Evolutionary conservation across 352 stramenopile genomes (phyloP).

Genomic region (Paralagenidium karlingii): DNA sequence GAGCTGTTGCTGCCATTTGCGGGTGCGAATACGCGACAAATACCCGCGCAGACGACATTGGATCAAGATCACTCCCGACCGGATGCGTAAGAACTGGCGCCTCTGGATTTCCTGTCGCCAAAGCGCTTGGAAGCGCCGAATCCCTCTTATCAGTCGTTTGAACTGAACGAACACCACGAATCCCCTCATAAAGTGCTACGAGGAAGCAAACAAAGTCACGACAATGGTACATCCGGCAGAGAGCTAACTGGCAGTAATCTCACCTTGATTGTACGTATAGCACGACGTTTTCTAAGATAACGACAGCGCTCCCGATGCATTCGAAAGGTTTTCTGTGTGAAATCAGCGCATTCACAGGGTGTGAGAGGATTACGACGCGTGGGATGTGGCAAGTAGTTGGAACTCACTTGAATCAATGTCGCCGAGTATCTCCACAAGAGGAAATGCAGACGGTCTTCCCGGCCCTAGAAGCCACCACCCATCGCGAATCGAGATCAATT

Average conservation of each 20-base stretch:
- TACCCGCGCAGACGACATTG: conserved; percentile 50
- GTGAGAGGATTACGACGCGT: no score
- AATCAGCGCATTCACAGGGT: no score
- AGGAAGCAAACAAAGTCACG: no score
- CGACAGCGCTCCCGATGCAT: conserved; percentile 11
- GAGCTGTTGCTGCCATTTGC: conserved; percentile 14
- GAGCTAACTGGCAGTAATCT: no score
- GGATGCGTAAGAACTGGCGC: conserved; percentile 42
- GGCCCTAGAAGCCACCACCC: no score
- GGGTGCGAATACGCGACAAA: conserved; percentile 41
- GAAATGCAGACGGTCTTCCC: not conserved
- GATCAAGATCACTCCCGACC: conserved; percentile 38
- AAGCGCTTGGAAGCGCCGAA: conserved; percentile 46
- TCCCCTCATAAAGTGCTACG: conserved; percentile 33
- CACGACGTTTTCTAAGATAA: conserved; percentile 14
- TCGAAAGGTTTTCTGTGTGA: conserved; percentile 28
- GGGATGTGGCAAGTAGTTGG: no score
- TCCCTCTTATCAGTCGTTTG: conserved; percentile 23
- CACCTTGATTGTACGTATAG: conserved; percentile 18
- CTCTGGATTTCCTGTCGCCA: conserved; percentile 57
- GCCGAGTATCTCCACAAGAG: not conserved
- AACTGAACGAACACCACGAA: conserved; percentile 34
- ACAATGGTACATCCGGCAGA: no score
- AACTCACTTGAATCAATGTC: conserved; percentile 1
- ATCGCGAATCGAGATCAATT: not conserved